Evolutionary conservation across 305 asterid genomes (phyloP).

Genomic region (Euphrasia arctica): DNA sequence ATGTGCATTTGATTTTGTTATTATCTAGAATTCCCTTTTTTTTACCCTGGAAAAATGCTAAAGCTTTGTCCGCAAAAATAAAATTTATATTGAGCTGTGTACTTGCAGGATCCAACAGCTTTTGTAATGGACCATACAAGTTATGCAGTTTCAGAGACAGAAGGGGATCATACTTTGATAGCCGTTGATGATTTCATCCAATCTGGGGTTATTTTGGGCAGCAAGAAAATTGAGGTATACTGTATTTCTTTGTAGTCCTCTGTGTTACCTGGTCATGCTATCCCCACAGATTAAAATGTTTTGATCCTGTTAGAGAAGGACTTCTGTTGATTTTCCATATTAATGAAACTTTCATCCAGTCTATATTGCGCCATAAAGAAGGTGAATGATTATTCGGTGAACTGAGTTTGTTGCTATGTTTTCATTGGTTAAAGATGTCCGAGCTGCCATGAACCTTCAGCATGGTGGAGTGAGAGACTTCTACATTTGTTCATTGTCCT

Average conservation of each 20-base stretch:
- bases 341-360: conserved; percentile 11
- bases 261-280: conserved; percentile 9
- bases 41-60: conserved; percentile 2
- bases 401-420: background rate
- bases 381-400: conserved; percentile 4
- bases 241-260: background rate
- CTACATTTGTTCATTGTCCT: conserved; percentile 94
- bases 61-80: background rate
- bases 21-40: background rate
- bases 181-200: conserved; percentile 60
- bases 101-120: conserved; percentile 63
- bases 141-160: conserved; percentile 58
- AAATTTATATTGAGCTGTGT: conserved; percentile 9
- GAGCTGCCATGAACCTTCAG: conserved; percentile 96
- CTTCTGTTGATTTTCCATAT: background rate
- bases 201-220: conserved; percentile 76
- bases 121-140: conserved; percentile 74
- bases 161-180: conserved; percentile 72
- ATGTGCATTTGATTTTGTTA: background rate
- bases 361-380: conserved; percentile 6
- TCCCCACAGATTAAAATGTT: conserved; percentile 8
- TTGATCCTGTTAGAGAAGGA: background rate
- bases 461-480: conserved; percentile 85
- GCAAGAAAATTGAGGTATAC: conserved; percentile 63
- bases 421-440: conserved; percentile 31